A percentile compares a stretch with the other conserved stretches of the same genome.
phyloP scores from a whole-genome alignment of 2,329 filamentous ascomycete genomes.

The Aspergillus tubingensis region DNA sequence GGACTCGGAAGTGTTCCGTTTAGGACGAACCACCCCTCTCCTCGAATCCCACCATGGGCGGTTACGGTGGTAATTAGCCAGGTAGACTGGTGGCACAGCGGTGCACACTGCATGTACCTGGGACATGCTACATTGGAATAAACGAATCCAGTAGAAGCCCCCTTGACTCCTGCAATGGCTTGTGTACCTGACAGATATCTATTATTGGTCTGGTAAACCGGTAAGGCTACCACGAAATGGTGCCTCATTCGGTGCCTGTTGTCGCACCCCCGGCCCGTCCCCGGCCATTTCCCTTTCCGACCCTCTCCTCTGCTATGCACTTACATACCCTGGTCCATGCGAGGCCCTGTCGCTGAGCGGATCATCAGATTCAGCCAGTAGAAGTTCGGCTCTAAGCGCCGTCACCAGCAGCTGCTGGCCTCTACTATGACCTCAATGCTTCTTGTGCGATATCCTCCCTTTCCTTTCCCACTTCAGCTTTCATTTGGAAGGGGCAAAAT shows the following conservation, averaged over 20 bases:
- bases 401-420: not conserved
- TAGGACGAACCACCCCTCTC: not conserved
- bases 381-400: not conserved
- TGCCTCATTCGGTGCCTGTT: constrained; percentile 6
- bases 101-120: not conserved
- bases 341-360: constrained; percentile 5
- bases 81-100: not conserved
- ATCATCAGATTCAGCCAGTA: not conserved
- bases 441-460: not conserved
- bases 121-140: constrained; percentile 7
- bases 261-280: constrained; percentile 3
- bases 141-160: constrained; percentile 10
- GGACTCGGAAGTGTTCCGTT: not conserved
- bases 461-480: not conserved
- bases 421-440: not conserved
- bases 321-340: constrained; percentile 5
- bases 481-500: not conserved
- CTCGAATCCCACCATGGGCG: not conserved
- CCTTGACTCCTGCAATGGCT: constrained; percentile 15
- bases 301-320: not conserved
- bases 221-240: constrained; percentile 17
- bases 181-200: constrained; percentile 25
- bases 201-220: constrained; percentile 18
- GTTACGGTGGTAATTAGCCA: not conserved
- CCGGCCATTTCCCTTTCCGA: constrained; percentile 3